Evolutionary conservation across 176 grass and related monocot genomes (phyloP).

Genomic region (Bothriochloa decipiens): DNA sequence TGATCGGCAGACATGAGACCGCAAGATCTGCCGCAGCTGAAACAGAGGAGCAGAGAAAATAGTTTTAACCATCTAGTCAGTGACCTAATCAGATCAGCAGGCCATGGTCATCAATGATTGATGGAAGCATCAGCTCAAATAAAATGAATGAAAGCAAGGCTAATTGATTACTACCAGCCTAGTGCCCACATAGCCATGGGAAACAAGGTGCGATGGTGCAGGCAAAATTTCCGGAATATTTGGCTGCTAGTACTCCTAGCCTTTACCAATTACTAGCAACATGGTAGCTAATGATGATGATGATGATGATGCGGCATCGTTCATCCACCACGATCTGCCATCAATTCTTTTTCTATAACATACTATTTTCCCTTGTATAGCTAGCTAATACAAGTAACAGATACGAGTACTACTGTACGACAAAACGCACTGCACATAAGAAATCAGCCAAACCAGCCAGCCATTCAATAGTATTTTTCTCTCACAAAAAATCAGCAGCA

Average conservation of each 20-base stretch:
- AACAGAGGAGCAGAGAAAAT: conserved; percentile 1
- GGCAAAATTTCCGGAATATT: conserved; percentile 32
- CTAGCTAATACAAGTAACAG: no score
- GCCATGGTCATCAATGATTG: not conserved
- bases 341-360: no score
- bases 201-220: not conserved
- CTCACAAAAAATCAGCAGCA: no score
- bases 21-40: conserved; percentile 42
- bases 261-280: not conserved
- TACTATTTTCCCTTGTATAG: no score
- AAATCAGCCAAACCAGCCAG: no score
- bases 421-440: no score
- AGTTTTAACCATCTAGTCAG: conserved; percentile 2
- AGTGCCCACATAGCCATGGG: not conserved
- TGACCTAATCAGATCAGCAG: not conserved
- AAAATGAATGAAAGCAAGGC: not conserved
- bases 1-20: conserved; percentile 28
- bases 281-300: not conserved
- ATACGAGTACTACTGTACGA: no score
- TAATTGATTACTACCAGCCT: not conserved
- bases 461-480: no score
- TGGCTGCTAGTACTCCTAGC: conserved; percentile 1
- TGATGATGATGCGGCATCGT: not conserved
- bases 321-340: no score
- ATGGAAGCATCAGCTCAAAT: not conserved